A percentile compares a stretch with the other conserved stretches of the same genome.
These are phyloP conservation scores for Sphagnum fallax DNA, from an alignment of 228 moss, liverwort and hornwort species.

Conservation along the genomic window DNA sequence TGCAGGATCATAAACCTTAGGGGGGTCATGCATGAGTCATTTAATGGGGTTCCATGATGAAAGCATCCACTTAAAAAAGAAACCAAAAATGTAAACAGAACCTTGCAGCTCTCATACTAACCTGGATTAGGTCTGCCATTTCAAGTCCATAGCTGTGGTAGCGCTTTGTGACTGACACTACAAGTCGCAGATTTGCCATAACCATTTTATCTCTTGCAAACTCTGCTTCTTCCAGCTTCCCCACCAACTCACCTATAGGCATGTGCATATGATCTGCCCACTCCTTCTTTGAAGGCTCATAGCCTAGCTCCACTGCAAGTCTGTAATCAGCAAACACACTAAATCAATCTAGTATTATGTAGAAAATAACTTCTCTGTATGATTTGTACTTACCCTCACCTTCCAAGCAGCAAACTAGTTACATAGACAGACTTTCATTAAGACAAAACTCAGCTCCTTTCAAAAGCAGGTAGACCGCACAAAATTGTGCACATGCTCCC, in stretches of 20 bases:
- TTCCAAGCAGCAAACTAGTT: background rate
- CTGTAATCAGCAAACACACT: conserved; percentile 19
- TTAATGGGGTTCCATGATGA: too few relatives aligned
- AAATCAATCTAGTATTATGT: conserved; percentile 1
- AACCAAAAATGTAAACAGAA: too few relatives aligned
- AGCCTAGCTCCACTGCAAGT: conserved; percentile 66
- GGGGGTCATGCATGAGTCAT: too few relatives aligned
- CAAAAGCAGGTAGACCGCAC: background rate
- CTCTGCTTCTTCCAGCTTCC: conserved; percentile 78
- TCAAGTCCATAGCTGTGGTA: conserved; percentile 95
- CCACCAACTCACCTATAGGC: conserved; percentile 60
- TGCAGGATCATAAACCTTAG: too few relatives aligned
- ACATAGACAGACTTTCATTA: background rate
- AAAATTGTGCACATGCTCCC: too few relatives aligned
- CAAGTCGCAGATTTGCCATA: conserved; percentile 97
- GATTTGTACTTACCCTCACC: background rate
- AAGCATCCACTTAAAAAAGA: too few relatives aligned
- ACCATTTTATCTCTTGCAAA: conserved; percentile 98
- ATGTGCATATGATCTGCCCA: conserved; percentile 71
- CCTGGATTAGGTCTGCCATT: conserved; percentile 96
- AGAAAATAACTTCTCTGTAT: background rate
- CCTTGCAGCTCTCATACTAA: conserved; percentile 4
- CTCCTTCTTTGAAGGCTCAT: conserved; percentile 70
- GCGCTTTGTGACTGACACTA: conserved; percentile 90
- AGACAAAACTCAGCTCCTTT: background rate